Conservation (phyloP, 2,329 filamentous ascomycete genomes). For the Scedosporium apiospermum region DNA sequence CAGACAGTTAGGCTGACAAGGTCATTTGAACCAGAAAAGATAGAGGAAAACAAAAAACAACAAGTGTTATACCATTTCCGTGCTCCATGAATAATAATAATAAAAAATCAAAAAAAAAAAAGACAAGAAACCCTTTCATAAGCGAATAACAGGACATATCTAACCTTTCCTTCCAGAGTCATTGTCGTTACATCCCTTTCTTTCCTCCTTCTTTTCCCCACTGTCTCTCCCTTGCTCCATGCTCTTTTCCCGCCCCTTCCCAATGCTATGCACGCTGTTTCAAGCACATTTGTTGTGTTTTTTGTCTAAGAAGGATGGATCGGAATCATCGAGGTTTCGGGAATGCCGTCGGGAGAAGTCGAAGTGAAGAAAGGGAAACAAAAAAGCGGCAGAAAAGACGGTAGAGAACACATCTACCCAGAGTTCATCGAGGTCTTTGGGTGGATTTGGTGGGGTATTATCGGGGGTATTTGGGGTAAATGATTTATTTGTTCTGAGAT, state of each 20-base stretch:
- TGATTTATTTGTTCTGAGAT: slow-evolving; percentile 3
- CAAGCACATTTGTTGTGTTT: not conserved
- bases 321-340: not conserved
- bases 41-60: slow-evolving; percentile 4
- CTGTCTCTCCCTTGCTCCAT: not conserved
- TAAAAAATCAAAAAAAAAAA: slow-evolving; percentile 13
- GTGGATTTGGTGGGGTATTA: not conserved
- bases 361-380: not conserved
- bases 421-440: not conserved
- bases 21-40: too few relatives aligned
- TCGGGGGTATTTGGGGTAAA: not conserved
- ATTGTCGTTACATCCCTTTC: not conserved
- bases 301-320: not conserved
- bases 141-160: not conserved
- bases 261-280: not conserved
- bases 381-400: slow-evolving; percentile 1
- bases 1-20: not conserved
- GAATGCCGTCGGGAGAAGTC: not conserved
- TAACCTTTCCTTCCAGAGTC: slow-evolving; percentile 1
- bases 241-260: not conserved
- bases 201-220: not conserved
- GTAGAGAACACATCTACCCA: not conserved
- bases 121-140: slow-evolving; percentile 6
- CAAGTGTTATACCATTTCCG: slow-evolving; percentile 17
- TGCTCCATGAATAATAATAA: slow-evolving; percentile 14